Evolutionary conservation across 179 eudicot genomes (phyloP), one percentile per base, ranked within the genome.

Genomic region (Nepenthes alata): DNA sequence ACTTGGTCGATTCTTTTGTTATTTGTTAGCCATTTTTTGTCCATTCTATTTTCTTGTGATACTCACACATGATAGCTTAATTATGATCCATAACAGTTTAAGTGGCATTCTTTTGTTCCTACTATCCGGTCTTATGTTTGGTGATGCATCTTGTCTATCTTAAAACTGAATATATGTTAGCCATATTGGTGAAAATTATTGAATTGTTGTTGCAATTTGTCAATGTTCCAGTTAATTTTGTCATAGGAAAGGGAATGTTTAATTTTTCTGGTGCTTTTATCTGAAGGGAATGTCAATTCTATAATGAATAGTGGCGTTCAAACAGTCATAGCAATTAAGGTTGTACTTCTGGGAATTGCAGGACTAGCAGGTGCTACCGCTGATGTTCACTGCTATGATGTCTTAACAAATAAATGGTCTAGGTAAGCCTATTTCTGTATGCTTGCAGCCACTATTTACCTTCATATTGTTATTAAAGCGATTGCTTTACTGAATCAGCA

Each of bases 331-430:
- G 58, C 64, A 48, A 65, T 69, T 72, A 61, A 62, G 52, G 39
- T 35, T 69, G 63, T 45, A 11, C 63, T 38, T 58, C 62, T 53
- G 50, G 74, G 67, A 35, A 67, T 64, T 73, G 80, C 82, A 94
- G 99, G 99, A 65, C 70, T 94, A 69, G 97, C 97, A 3, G 97
- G 99, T 62, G 98, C 98, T 7, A 93, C 98, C 11, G 95, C 98
- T 45, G 99, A 94, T 77, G 80, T 94, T 66, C 99, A 94, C 70
- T 85, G 91, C 72, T 94, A 94, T 67, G 97, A 94, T 66, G 95
- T 94, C 65, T 69, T 83, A 72, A 80, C 96, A 10, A 90, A 90
- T 73, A 94, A 87, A 75, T 89, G 97, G 99, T 81, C 98, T 51
- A 80, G 98, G 96, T 86, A 79, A 77, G 84, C 60, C 47, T 47